A percentile compares a stretch with the other conserved stretches of the same genome.
Conservation (phyloP, 306 rosid species). For the Nissolia schottii region DNA sequence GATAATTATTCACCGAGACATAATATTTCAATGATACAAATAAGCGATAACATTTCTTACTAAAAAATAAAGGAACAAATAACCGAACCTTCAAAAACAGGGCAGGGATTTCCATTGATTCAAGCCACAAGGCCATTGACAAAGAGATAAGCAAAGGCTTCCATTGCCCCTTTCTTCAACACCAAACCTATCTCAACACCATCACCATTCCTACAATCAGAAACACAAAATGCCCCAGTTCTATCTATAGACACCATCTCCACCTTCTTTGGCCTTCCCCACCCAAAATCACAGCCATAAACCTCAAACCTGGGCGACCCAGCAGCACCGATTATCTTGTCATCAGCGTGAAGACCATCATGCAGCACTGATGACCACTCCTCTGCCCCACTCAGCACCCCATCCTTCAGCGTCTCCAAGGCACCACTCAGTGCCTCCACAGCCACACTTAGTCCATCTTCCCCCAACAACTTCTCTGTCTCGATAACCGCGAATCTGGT, state of each 20-base stretch:
- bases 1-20: no score
- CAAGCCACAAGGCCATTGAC: slow-evolving; percentile 4
- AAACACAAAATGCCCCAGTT: slow-evolving; percentile 29
- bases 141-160: slow-evolving; percentile 33
- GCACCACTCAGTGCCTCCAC: slow-evolving; percentile 19
- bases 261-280: slow-evolving; percentile 60
- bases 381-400: slow-evolving; percentile 30
- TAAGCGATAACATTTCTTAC: no score
- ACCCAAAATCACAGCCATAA: slow-evolving; percentile 50
- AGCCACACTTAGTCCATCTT: slow-evolving; percentile 21
- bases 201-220: slow-evolving; percentile 32
- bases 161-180: slow-evolving; percentile 10
- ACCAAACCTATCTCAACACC: slow-evolving; percentile 44
- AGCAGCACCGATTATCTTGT: slow-evolving; percentile 13
- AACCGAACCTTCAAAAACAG: not conserved
- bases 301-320: slow-evolving; percentile 50
- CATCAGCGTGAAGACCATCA: not conserved
- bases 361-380: not conserved
- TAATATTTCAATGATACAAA: no score
- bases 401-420: slow-evolving; percentile 33
- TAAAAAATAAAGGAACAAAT: no score
- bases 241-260: slow-evolving; percentile 38
- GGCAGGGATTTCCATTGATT: not conserved
- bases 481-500: not conserved
- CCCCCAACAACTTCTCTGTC: slow-evolving; percentile 12